These are phyloP conservation scores for Diaporthe eres DNA, from an alignment of 2,329 filamentous ascomycete species.

Conservation along the genomic window DNA sequence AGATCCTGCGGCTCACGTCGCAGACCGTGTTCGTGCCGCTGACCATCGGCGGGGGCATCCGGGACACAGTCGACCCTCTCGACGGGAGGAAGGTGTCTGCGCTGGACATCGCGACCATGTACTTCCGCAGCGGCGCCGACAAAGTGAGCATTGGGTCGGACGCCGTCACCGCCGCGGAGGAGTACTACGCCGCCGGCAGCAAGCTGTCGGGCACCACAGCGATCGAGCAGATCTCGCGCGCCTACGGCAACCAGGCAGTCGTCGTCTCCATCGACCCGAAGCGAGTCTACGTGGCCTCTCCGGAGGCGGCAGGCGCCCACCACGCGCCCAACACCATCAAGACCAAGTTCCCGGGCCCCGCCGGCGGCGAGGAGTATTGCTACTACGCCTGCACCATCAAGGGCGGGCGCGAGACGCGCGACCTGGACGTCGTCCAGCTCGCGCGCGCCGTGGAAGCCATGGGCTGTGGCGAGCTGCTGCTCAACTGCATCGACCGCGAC, in stretches of 20 bases:
- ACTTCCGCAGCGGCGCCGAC: constrained; percentile 97
- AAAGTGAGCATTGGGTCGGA: constrained; percentile 98
- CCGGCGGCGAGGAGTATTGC: constrained; percentile 85
- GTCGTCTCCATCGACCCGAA: constrained; percentile 96
- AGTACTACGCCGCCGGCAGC: constrained; percentile 82
- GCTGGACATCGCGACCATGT: constrained; percentile 93
- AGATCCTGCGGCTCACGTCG: constrained; percentile 88
- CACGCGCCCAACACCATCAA: constrained; percentile 80
- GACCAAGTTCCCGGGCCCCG: constrained; percentile 78
- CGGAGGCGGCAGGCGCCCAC: constrained; percentile 72
- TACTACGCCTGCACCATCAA: constrained; percentile 99
- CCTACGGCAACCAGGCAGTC: constrained; percentile 97
- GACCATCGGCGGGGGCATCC: constrained; percentile 95
- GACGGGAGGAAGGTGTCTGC: constrained; percentile 90
- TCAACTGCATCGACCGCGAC: constrained; percentile 98
- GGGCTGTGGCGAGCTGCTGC: constrained; percentile 92
- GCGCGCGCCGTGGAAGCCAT: constrained; percentile 93
- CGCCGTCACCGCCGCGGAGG: constrained; percentile 91
- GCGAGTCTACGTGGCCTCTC: constrained; percentile 81
- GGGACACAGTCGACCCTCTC: constrained; percentile 85
- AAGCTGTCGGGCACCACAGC: constrained; percentile 85
- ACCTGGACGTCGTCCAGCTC: constrained; percentile 92
- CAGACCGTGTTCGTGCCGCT: constrained; percentile 95
- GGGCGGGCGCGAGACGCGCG: constrained; percentile 92
- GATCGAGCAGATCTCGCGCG: constrained; percentile 93